Base-by-base conservation (phyloP, 176 grass and related monocot species). In the Aegilops tauschii region DNA sequence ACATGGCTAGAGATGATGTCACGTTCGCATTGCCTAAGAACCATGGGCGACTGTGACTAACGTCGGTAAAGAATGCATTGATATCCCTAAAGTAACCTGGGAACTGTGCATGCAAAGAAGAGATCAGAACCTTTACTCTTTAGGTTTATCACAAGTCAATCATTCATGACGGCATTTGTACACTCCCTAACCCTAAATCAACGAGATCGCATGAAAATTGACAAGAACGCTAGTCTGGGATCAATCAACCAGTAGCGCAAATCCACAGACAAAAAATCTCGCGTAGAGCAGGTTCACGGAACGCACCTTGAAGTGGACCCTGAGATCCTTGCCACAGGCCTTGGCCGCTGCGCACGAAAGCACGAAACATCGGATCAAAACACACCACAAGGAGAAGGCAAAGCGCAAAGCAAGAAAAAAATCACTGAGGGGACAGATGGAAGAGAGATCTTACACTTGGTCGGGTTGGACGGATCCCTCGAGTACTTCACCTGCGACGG, bases 271-370 rank as follows among this genome's bases (percentile, higher is more conserved):
- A 9, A 49, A 61, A 71, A 1, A n/a, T 72, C 9, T 1, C 20
- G 13, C 4, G 12, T 27, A 80, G 18, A n/a, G 30, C 37, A 31
- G 54, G 36, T 39, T 71, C 9, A 18, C 21, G 49, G 64, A 84
- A 77, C 52, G 42, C 42, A 97, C 92, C 92, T 95, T 97, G 83
- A 95, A 97, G 82, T 97, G 95, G 70, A 95, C 93, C 81, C 95
- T 93, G 75, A 93, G 85, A 86, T 97, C 95, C 59, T 79, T 92
- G 30, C 95, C 89, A 89, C 94, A 91, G 61, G 95, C 91, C 92
- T 97, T 97, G 59, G 93, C 89, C 30, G 95, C 95, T 95, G 90
- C 84, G 76, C 67, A 73, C 68, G 49, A 83, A 45, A 88, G 23
- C 35, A 80, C 16, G 35, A 77, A 32, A 77, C 5, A 83, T 36